These are phyloP conservation scores for Zasmidium angulare DNA, from an alignment of 2,329 filamentous ascomycete species.

Conservation along the genomic window DNA sequence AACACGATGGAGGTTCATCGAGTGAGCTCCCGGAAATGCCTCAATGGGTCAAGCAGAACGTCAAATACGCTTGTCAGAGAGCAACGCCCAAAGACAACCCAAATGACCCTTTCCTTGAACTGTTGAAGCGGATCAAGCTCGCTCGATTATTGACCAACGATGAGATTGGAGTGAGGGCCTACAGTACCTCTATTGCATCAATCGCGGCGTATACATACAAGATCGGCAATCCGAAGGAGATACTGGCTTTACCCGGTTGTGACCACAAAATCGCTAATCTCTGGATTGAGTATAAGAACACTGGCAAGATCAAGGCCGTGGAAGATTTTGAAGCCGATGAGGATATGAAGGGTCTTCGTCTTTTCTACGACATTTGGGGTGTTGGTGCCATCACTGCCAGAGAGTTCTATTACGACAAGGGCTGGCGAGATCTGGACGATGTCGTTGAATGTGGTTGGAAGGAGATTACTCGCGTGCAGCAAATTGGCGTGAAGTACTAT, in stretches of 20 bases:
- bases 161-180: constrained; percentile 77
- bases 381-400: constrained; percentile 78
- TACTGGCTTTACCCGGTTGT: constrained; percentile 69
- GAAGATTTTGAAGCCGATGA: constrained; percentile 64
- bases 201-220: constrained; percentile 75
- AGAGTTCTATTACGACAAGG: constrained; percentile 72
- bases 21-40: constrained; percentile 64
- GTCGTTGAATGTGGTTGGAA: constrained; percentile 80
- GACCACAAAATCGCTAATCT: constrained; percentile 75
- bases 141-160: constrained; percentile 71
- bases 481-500: constrained; percentile 93
- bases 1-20: constrained; percentile 61
- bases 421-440: constrained; percentile 84
- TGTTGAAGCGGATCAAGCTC: constrained; percentile 72
- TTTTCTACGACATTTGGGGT: constrained; percentile 89
- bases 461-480: constrained; percentile 73
- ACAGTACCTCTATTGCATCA: constrained; percentile 81
- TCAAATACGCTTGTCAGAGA: constrained; percentile 77
- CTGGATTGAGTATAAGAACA: constrained; percentile 71
- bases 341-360: constrained; percentile 61
- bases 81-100: constrained; percentile 67
- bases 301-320: constrained; percentile 60
- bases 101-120: constrained; percentile 72
- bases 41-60: constrained; percentile 63
- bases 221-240: constrained; percentile 47